These are phyloP conservation scores for Medicago truncatula DNA, from an alignment of 306 rosid species.

Conservation along the genomic window DNA sequence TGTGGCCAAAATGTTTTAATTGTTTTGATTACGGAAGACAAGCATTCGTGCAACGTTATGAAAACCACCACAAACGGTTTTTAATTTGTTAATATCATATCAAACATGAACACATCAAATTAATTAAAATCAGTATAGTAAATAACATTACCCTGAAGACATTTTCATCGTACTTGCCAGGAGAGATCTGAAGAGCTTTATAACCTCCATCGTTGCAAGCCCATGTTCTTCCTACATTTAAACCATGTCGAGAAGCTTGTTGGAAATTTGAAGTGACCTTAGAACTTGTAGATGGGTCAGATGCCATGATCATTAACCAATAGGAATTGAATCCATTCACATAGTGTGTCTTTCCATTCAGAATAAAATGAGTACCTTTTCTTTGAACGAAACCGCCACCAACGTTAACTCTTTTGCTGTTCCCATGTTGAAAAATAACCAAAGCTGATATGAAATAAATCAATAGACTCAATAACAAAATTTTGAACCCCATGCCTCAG, in stretches of 20 bases:
- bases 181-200: conserved; percentile 46
- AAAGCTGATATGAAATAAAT: conserved; percentile 14
- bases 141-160: conserved; percentile 38
- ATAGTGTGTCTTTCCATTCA: conserved; percentile 45
- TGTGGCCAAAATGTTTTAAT: no score
- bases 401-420: neutral
- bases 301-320: conserved; percentile 62
- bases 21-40: no score
- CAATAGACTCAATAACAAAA: neutral
- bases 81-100: no score
- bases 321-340: conserved; percentile 65
- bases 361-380: conserved; percentile 45
- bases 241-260: conserved; percentile 46
- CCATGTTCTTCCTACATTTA: conserved; percentile 50
- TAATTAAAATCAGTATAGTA: no score
- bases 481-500: conserved; percentile 15
- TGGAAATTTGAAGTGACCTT: conserved; percentile 47
- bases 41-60: no score
- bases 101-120: no score
- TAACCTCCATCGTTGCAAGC: conserved; percentile 51
- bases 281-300: conserved; percentile 51
- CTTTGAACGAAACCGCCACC: conserved; percentile 35
- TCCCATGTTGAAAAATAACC: neutral
- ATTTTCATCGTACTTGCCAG: conserved; percentile 45
- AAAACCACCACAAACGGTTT: no score